Base-by-base conservation (phyloP, 306 rosid species). In the Clitoria ternatea region DNA sequence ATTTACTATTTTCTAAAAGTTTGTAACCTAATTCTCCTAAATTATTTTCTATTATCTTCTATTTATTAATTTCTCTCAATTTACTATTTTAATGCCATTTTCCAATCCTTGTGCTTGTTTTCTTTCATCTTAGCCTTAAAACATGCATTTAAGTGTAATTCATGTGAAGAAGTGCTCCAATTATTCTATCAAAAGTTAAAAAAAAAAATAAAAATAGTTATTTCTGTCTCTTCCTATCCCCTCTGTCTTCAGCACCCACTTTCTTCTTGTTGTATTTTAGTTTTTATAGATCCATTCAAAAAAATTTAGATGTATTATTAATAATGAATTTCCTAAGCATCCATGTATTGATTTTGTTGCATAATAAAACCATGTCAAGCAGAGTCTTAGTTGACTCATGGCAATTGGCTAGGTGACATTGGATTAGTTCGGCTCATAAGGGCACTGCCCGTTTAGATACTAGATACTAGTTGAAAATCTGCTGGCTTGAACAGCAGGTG, bases 141-240 rank as follows among this genome's bases (percentile, higher is more conserved):
- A 17, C 62, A 22, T 52, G 70, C 70, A 60, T 65, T 66, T 56
- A 30, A 48, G 37, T 22, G 22, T 43, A 35, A 59, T 50, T 60
- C 63, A 50, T 68, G 20, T 50, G 29, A 40, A 13, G 15, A 39
- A 29, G 42, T 65, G 47, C 65, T 19, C 15, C 53, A 53, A 56
- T 48, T 56, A 54, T 70, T 80, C 66, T 69, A 4, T 73, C 13
- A 8, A 15, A 49, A 13, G 12, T 7, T 26, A 14, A 32, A 61
- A 17, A 14, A 35, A 55, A n/a, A n/a, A n/a, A n/a, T n/a, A n/a
- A n/a, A 47, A 10, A 4, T 63, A n/a, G 44, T 63, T 15, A 54
- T 39, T 40, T 66, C 7, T 35, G 12, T 71, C 52, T 43, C 56
- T 65, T 23, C 14, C 33, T 32, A 22, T 71, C 12, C 10, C 59